Conservation (phyloP, 2,329 filamentous ascomycete species). For the Penicillium concentricum region DNA sequence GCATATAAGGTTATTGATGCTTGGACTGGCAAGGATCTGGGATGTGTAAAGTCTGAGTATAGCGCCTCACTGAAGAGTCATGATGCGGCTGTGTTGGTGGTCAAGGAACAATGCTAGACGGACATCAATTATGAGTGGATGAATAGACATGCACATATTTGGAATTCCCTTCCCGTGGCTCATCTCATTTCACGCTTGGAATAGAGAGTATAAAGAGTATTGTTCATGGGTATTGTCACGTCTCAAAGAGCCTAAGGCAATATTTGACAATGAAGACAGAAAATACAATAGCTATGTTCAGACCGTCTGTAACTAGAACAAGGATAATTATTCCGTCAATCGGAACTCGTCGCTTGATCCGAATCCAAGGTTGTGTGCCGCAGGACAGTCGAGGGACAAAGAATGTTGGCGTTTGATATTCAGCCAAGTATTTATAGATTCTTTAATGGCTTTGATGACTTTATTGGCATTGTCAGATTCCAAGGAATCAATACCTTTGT, state of each 20-base stretch:
- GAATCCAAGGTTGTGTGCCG: background rate
- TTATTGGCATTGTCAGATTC: background rate
- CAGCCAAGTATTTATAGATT: background rate
- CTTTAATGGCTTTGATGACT: background rate
- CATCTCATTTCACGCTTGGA: background rate
- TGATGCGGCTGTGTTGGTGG: slow-evolving; percentile 32
- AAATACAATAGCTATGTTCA: background rate
- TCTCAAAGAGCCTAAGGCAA: background rate
- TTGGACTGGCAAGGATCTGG: slow-evolving; percentile 32
- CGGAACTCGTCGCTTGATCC: background rate
- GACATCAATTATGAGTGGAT: background rate
- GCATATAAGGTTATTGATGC: slow-evolving; percentile 29
- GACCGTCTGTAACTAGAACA: background rate
- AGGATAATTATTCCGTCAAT: background rate
- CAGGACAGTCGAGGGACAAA: background rate
- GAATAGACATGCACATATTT: background rate
- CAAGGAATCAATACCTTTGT: background rate
- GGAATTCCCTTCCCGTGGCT: background rate
- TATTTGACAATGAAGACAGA: background rate
- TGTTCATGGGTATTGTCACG: background rate
- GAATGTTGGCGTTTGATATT: background rate
- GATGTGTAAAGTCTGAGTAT: slow-evolving; percentile 29
- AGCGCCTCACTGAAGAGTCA: slow-evolving; percentile 26
- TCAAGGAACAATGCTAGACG: slow-evolving; percentile 17
- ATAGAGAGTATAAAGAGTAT: background rate